These are phyloP conservation scores for Rhizopogon vinicolor DNA, from an alignment of 768 basidiomycete species.

Conservation along the genomic window DNA sequence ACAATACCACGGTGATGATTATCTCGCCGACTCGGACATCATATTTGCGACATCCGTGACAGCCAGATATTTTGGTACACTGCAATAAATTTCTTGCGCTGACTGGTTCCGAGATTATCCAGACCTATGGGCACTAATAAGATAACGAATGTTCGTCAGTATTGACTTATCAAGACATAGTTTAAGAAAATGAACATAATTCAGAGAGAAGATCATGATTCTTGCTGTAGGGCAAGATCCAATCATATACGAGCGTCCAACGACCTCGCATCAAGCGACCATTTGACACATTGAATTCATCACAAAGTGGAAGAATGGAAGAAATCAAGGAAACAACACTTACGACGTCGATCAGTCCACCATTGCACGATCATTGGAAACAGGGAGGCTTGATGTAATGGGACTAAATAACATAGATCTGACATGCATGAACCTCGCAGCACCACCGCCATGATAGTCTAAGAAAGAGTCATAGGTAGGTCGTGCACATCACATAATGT, in stretches of 20 bases:
- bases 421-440: too few relatives aligned
- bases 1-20: not conserved
- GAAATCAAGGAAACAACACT: not conserved
- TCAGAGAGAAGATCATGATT: constrained; percentile 32
- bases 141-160: not conserved
- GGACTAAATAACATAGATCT: too few relatives aligned
- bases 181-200: not conserved
- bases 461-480: too few relatives aligned
- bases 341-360: not conserved
- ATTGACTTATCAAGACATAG: constrained; percentile 9
- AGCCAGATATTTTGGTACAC: not conserved
- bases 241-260: constrained; percentile 24
- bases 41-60: not conserved
- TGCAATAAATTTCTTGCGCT: not conserved
- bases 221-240: constrained; percentile 12
- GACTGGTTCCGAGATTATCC: constrained; percentile 2
- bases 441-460: too few relatives aligned
- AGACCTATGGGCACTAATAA: not conserved
- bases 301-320: not conserved
- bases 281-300: not conserved
- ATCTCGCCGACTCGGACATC: not conserved
- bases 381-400: too few relatives aligned
- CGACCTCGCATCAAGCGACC: constrained; percentile 20
- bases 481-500: too few relatives aligned
- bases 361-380: too few relatives aligned